phyloP scores from a whole-genome alignment of 106 monocot species.

The Dendrobium nobile region DNA sequence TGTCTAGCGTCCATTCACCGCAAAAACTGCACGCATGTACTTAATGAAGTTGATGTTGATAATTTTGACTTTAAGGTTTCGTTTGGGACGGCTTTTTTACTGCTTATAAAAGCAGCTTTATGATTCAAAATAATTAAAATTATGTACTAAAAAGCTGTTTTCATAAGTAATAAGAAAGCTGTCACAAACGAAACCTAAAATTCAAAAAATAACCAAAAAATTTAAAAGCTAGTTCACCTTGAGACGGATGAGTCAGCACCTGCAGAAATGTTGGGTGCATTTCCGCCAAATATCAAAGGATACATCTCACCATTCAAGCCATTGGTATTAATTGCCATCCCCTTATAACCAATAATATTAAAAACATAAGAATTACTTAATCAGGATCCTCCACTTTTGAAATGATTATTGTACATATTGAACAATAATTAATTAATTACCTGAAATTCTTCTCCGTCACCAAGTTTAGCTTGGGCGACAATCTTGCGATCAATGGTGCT shows the following conservation, averaged over 20 bases:
- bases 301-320: not conserved
- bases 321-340: conserved; percentile 15
- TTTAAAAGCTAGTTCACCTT: not conserved
- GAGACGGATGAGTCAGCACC: not conserved
- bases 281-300: conserved; percentile 23
- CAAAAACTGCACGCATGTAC: not conserved
- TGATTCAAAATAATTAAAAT: too few relatives aligned
- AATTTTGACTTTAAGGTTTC: too few relatives aligned
- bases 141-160: too few relatives aligned
- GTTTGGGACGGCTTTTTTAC: too few relatives aligned
- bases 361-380: too few relatives aligned
- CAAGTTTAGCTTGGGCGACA: not conserved
- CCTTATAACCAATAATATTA: conserved; percentile 8
- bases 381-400: too few relatives aligned
- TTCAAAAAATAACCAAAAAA: too few relatives aligned
- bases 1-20: conserved; percentile 11
- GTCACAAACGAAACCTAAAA: too few relatives aligned
- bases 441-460: conserved; percentile 2
- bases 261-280: conserved; percentile 13
- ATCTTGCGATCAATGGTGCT: conserved; percentile 20
- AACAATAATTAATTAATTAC: not conserved
- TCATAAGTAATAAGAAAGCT: too few relatives aligned
- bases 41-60: too few relatives aligned
- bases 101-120: too few relatives aligned
- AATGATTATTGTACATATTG: too few relatives aligned